Percentiles rank a stretch among this genome's conserved stretches.
These are phyloP conservation scores for Ogataea polymorpha DNA, from an alignment of 805 yeast genomes.

Conservation along the genomic window DNA sequence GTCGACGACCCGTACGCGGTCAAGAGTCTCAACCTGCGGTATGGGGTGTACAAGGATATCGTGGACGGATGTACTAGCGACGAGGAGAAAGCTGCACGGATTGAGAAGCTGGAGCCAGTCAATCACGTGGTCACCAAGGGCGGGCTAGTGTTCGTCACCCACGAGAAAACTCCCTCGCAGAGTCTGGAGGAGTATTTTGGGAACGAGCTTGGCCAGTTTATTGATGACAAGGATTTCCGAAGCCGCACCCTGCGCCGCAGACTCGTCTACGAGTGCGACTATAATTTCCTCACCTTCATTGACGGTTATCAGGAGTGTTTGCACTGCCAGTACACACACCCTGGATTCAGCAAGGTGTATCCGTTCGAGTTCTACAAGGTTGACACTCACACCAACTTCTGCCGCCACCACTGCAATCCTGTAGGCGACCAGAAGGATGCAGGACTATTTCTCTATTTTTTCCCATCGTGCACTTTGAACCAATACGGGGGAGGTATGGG, in stretches of 20 bases:
- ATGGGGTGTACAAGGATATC: slow-evolving; percentile 26
- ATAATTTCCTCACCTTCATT: slow-evolving; percentile 24
- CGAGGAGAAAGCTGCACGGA: slow-evolving; percentile 11
- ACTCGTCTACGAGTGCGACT: slow-evolving; percentile 26
- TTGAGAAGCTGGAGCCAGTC: slow-evolving; percentile 20
- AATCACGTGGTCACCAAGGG: slow-evolving; percentile 22
- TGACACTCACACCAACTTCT: slow-evolving; percentile 27
- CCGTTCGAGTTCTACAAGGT: slow-evolving; percentile 29
- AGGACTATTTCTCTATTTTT: slow-evolving; percentile 29
- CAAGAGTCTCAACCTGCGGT: slow-evolving; percentile 18
- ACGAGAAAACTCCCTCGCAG: slow-evolving; percentile 20
- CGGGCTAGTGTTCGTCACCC: slow-evolving; percentile 28
- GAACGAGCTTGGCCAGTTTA: slow-evolving; percentile 20
- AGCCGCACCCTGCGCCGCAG: slow-evolving; percentile 20
- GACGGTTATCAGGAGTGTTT: slow-evolving; percentile 31
- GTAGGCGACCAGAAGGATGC: slow-evolving; percentile 11
- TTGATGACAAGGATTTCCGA: slow-evolving; percentile 21
- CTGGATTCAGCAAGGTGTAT: slow-evolving; percentile 26
- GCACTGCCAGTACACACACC: slow-evolving; percentile 30
- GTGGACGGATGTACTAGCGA: slow-evolving; percentile 11
- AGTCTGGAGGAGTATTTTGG: slow-evolving; percentile 21
- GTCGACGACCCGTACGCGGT: slow-evolving; percentile 23
- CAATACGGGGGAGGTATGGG: slow-evolving; percentile 32
- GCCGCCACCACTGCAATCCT: slow-evolving; percentile 27
- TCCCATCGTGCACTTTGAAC: slow-evolving; percentile 29